Base-by-base conservation (phyloP, 2,329 filamentous ascomycete species). In the Zasmidium cellare region DNA sequence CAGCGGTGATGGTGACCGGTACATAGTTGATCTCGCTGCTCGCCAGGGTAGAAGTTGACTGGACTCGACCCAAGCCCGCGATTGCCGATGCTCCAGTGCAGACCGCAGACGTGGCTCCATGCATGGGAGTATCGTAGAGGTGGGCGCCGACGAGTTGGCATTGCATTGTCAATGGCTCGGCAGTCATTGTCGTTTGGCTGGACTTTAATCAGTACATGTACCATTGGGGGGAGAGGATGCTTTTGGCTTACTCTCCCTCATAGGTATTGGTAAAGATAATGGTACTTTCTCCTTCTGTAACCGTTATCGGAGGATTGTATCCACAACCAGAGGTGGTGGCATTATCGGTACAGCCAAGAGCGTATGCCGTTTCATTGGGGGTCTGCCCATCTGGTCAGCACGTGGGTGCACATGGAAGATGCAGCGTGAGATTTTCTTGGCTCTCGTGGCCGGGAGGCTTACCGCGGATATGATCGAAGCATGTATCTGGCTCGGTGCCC, bases 241-340 rank as follows among this genome's bases (percentile, higher is more conserved):
- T n/a, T 41, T n/a, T 18, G 12, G 35, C 57, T 59, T 60, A 64
- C 57, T 49, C 52, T 23, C 53, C 57, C 41, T 54, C 46, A 48
- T 58, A 53, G 22, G 62, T 59, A 31, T 62, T 59, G n/a, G 62
- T 63, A 48, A 51, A 65, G 31, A 60, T 56, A 31, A 64, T 50
- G 18, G 68, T 70, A 51, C 68, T 69, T 28, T 62, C 61, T 49
- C 68, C 68, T 55, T 67, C 67, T 1, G 70, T 72, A 1, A 72
- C 55, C 9, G 66, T 71, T 51, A 71, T 64, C 9, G 69, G 57
- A 18, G 64, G 57, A 22, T 60, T 50, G 59, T 69, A 63, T 9
- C 46, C 38, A 51, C 69, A 71, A 23, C 45, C 56, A 18, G 60
- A 60, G 38, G 57, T 59, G n/a, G 57, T 59, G 25, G 53, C 44